A percentile compares a stretch with the other conserved stretches of the same genome.
Evolutionary conservation across 371 early-diverging fungal species (phyloP).

Genomic region (Rhizopus delemar): DNA sequence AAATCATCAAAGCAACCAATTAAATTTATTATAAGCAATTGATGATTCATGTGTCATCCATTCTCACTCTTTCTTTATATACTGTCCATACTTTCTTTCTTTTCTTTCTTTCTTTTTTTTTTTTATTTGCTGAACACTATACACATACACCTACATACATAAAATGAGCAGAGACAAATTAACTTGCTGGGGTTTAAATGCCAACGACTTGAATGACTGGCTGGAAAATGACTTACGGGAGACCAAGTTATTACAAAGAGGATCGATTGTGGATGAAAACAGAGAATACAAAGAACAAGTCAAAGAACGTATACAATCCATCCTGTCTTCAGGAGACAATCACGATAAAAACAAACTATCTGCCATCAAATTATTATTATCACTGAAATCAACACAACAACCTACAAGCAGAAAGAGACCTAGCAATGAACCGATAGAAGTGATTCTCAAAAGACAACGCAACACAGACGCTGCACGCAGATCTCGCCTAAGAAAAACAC

Average conservation of each 20-base stretch:
- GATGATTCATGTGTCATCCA: conserved; percentile 2
- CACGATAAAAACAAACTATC: not conserved
- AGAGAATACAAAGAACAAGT: not conserved
- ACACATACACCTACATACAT: conserved; percentile 33
- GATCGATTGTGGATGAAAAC: not conserved
- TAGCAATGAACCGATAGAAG: conserved; percentile 6
- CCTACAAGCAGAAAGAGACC: not conserved
- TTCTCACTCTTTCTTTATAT: not conserved
- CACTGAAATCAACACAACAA: not conserved
- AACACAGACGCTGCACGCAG: conserved; percentile 93
- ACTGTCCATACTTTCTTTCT: conserved; percentile 18
- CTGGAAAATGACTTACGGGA: conserved; percentile 37
- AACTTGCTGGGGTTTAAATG: conserved; percentile 28
- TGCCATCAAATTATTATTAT: not conserved
- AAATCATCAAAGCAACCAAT: not conserved
- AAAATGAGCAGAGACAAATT: conserved; percentile 41
- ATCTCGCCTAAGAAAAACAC: conserved; percentile 78
- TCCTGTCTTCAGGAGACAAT: not conserved
- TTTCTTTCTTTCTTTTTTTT: conserved; percentile 7
- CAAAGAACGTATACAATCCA: not conserved
- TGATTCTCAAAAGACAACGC: conserved; percentile 70
- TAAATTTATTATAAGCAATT: not conserved
- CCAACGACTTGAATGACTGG: conserved; percentile 34
- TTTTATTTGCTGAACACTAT: conserved; percentile 12
- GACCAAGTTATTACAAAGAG: not conserved